Evolutionary conservation across 116 monocot species (phyloP).

Genomic region (Phalaenopsis hybrid): DNA sequence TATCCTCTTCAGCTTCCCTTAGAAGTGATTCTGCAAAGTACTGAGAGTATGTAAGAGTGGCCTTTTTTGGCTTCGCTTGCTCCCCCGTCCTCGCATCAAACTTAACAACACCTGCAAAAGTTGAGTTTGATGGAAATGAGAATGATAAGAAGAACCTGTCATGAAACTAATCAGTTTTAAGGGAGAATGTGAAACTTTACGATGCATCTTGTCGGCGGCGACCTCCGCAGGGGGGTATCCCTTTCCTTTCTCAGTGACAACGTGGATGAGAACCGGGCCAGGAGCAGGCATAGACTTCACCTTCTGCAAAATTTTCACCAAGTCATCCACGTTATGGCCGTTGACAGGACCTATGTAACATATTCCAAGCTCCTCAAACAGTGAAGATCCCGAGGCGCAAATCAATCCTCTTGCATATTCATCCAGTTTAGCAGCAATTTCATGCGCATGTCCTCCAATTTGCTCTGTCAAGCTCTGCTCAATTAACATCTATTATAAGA

Average conservation of each 20-base stretch:
- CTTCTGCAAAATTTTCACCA: conserved; percentile 52
- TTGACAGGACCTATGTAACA: conserved; percentile 79
- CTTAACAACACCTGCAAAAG: conserved; percentile 23
- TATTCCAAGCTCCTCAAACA: conserved; percentile 73
- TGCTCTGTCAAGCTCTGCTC: conserved; percentile 49
- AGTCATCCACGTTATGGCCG: conserved; percentile 59
- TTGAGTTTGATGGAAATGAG: neutral
- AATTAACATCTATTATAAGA: neutral
- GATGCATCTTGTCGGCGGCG: conserved; percentile 66
- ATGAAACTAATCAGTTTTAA: neutral
- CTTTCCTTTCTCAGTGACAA: conserved; percentile 50
- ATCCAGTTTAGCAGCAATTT: conserved; percentile 63
- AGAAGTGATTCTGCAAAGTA: conserved; percentile 66
- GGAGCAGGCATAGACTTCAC: conserved; percentile 63
- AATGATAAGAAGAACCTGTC: neutral
- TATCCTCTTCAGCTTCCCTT: conserved; percentile 57
- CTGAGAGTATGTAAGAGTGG: conserved; percentile 54
- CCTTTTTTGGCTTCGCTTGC: conserved; percentile 48
- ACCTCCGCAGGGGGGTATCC: conserved; percentile 66
- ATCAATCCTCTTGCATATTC: conserved; percentile 71
- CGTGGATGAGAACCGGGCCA: conserved; percentile 65
- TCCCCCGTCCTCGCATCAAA: conserved; percentile 51
- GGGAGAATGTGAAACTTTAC: conserved; percentile 8
- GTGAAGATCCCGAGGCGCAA: conserved; percentile 36
- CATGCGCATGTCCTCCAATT: conserved; percentile 48